A percentile compares a stretch with the other conserved stretches of the same genome.
phyloP scores from a whole-genome alignment of 2,329 filamentous ascomycete genomes.

The Penicillium sp. region DNA sequence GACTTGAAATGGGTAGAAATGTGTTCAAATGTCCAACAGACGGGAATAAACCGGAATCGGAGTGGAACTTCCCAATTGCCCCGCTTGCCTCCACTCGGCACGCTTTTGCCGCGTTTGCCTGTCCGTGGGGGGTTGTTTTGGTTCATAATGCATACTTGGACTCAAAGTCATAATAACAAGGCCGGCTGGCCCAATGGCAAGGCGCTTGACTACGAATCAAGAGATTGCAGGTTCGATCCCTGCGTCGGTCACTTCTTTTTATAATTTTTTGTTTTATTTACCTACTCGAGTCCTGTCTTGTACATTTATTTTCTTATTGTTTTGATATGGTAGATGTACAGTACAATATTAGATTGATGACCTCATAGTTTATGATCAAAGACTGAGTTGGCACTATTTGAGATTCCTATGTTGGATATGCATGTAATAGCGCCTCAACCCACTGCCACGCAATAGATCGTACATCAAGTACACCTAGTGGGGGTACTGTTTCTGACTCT shows the following conservation, averaged over 20 bases:
- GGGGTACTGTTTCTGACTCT: not conserved
- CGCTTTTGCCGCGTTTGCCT: constrained; percentile 16
- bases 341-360: not conserved
- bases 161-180: not conserved
- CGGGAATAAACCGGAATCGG: constrained; percentile 11
- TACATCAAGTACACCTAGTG: not conserved
- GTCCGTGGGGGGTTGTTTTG: not conserved
- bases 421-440: not conserved
- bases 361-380: not conserved
- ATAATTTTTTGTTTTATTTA: too few relatives aligned
- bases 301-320: too few relatives aligned
- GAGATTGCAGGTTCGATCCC: constrained; percentile 51
- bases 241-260: constrained; percentile 37
- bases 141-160: accelerated
- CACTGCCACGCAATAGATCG: not conserved
- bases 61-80: not conserved
- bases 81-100: constrained; percentile 24
- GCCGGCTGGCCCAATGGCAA: constrained; percentile 49
- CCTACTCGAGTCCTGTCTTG: not conserved
- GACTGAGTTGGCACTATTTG: not conserved
- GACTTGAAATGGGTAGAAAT: too few relatives aligned
- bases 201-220: constrained; percentile 54
- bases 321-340: too few relatives aligned
- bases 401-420: not conserved
- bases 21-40: not conserved